A percentile compares a stretch with the other conserved stretches of the same genome.
phyloP scores from a whole-genome alignment of 129 eudicot genomes.

The Centella asiatica region DNA sequence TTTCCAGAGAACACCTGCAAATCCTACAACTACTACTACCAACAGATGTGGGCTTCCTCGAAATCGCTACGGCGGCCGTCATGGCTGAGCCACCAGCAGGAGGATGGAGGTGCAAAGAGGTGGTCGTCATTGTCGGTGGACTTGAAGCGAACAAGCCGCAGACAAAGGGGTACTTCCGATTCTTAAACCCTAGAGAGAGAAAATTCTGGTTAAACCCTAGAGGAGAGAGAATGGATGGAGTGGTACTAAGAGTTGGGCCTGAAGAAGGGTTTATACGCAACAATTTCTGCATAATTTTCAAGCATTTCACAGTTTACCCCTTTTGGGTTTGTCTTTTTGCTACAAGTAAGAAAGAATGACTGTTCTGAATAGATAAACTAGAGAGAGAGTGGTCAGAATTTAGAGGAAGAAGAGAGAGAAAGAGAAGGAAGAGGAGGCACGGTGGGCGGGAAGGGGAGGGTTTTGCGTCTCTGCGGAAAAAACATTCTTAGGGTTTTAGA shows the following conservation, averaged over 20 bases:
- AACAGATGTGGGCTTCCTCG: conserved; percentile 14
- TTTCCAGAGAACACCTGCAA: conserved; percentile 33
- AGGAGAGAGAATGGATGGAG: conserved; percentile 14
- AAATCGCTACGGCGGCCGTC: conserved; percentile 18
- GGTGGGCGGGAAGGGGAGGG: too few species aligned
- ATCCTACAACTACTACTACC: conserved; percentile 22
- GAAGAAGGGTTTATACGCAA: conserved; percentile 43
- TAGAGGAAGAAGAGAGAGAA: too few species aligned
- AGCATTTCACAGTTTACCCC: conserved; percentile 29
- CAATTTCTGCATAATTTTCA: conserved; percentile 56
- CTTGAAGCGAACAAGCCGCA: conserved; percentile 1
- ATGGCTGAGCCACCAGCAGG: conserved; percentile 3
- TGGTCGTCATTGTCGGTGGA: conserved; percentile 22
- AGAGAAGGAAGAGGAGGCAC: too few species aligned
- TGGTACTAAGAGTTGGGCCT: conserved; percentile 15
- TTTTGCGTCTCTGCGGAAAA: too few species aligned
- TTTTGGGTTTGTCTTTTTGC: too few species aligned
- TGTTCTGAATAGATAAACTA: too few species aligned
- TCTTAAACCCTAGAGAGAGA: conserved; percentile 45
- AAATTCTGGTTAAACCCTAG: conserved; percentile 9
- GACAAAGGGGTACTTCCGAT: neutral
- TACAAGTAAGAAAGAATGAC: too few species aligned
- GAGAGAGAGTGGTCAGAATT: too few species aligned
- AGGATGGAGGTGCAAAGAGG: conserved; percentile 16
- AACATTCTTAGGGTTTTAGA: too few species aligned